These are phyloP conservation scores for Vitis hybrid DNA, from an alignment of 177 flowering plant species.

Conservation along the genomic window DNA sequence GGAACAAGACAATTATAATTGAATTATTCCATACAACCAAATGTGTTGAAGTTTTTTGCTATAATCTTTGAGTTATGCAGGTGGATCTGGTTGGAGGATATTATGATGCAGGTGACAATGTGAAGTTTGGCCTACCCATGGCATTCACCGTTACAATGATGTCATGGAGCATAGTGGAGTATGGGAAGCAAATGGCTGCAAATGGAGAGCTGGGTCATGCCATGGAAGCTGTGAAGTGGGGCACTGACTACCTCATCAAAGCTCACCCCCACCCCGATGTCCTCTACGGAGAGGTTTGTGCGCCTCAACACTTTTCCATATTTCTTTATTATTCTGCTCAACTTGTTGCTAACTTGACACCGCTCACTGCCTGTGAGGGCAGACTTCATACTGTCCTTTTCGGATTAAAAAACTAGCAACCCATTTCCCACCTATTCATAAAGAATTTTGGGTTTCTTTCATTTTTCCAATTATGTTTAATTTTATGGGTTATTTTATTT, in stretches of 20 bases:
- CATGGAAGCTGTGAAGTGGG: constrained; percentile 80
- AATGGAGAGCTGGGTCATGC: constrained; percentile 71
- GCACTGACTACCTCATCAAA: constrained; percentile 83
- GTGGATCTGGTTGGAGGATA: constrained; percentile 85
- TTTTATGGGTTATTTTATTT: background rate
- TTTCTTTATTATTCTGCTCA: background rate
- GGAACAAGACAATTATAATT: no score
- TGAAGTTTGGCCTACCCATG: constrained; percentile 91
- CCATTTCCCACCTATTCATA: background rate
- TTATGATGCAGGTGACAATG: constrained; percentile 90
- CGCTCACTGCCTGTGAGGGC: no score
- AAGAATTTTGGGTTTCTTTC: background rate
- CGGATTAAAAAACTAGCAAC: background rate
- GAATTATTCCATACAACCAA: no score
- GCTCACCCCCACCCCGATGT: constrained; percentile 84
- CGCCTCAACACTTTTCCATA: background rate
- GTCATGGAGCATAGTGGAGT: constrained; percentile 78
- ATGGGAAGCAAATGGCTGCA: constrained; percentile 60
- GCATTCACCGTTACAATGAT: constrained; percentile 87
- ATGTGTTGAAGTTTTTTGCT: no score
- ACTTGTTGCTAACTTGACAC: background rate
- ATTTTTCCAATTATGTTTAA: background rate
- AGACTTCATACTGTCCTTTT: background rate
- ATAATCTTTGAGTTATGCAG: constrained; percentile 23
- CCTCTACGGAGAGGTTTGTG: constrained; percentile 68